Evolutionary conservation across 78 protist genomes (phyloP).

Genomic region (Dictyostelium firmibasis): DNA sequence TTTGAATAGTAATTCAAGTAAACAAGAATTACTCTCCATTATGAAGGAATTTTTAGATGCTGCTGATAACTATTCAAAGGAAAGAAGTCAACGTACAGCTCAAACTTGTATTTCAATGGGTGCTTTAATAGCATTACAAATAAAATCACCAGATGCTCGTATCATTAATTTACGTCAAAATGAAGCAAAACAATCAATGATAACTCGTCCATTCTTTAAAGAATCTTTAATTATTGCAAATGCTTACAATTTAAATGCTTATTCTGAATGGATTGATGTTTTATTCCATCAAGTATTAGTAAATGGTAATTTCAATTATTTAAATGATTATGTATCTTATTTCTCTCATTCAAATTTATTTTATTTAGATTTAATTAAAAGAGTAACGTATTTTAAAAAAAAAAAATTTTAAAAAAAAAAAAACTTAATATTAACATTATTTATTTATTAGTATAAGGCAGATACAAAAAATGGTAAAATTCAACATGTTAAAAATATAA

Average conservation of each 20-base stretch:
- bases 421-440: too few species aligned
- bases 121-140: constrained; percentile 44
- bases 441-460: not conserved
- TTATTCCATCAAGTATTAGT: constrained; percentile 53
- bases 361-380: constrained; percentile 44
- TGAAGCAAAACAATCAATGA: constrained; percentile 30
- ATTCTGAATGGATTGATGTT: constrained; percentile 72
- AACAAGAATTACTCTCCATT: constrained; percentile 13
- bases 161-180: constrained; percentile 36
- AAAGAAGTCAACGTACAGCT: constrained; percentile 48
- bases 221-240: constrained; percentile 70
- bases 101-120: constrained; percentile 70
- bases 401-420: not conserved
- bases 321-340: constrained; percentile 32
- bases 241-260: constrained; percentile 66
- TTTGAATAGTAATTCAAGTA: not conserved
- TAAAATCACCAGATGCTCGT: constrained; percentile 17
- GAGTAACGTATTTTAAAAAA: not conserved
- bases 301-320: constrained; percentile 39
- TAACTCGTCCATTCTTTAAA: constrained; percentile 3
- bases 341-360: constrained; percentile 16
- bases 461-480: constrained; percentile 12
- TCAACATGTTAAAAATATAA: constrained; percentile 51
- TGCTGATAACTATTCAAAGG: constrained; percentile 65
- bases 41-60: constrained; percentile 67